Conservation (phyloP, 345 rosid genomes). For the Euphorbia pulcherrima region DNA sequence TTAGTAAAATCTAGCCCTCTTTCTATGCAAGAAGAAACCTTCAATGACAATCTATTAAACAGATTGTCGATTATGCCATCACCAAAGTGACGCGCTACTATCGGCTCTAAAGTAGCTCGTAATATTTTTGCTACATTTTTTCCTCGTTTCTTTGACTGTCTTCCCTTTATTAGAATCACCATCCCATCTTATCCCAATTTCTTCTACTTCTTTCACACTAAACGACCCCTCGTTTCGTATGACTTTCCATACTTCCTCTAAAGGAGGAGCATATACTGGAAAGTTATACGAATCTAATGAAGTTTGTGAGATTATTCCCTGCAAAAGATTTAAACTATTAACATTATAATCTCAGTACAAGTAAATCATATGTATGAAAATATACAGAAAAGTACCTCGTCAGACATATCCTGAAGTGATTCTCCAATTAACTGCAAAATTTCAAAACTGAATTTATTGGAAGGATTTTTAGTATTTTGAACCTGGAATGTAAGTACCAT, state of each 20-base stretch:
- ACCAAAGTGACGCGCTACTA: background rate
- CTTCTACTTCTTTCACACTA: background rate
- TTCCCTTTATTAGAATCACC: background rate
- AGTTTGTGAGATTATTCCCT: background rate
- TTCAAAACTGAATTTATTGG: background rate
- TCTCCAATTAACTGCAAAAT: background rate
- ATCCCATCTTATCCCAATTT: background rate
- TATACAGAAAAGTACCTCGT: background rate
- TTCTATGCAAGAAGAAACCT: background rate
- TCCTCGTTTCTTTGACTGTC: background rate
- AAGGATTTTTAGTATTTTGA: background rate
- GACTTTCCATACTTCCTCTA: background rate
- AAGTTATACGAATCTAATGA: background rate
- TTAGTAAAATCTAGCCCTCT: background rate
- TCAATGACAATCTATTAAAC: background rate
- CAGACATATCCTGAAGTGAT: background rate
- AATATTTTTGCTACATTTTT: background rate
- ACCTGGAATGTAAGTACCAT: background rate
- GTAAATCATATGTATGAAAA: no score
- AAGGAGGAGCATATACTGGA: background rate
- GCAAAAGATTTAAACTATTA: background rate
- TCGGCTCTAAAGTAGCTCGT: background rate
- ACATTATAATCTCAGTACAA: background rate
- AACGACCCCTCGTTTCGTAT: background rate
- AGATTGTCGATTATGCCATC: background rate